Conservation (phyloP, 306 rosid species). For the Pyrus pyrifolia region DNA sequence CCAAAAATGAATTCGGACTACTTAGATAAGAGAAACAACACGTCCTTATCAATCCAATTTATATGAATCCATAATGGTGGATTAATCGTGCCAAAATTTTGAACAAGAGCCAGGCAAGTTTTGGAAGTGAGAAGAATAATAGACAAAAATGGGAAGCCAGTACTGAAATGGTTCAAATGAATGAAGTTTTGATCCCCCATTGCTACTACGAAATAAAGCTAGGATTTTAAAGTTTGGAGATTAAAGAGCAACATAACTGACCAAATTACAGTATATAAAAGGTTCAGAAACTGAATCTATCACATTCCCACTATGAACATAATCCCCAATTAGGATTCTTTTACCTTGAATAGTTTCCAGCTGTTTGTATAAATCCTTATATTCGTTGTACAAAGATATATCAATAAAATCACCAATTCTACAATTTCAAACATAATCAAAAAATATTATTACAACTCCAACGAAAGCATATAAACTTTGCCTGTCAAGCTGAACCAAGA, state of each 20-base stretch:
- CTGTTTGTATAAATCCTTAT: no score
- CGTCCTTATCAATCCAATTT: constrained; percentile 53
- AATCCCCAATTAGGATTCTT: not conserved
- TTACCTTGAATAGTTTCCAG: no score
- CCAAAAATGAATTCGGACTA: constrained; percentile 42
- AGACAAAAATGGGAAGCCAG: constrained; percentile 18
- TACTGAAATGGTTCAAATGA: not conserved
- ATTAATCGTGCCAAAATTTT: not conserved
- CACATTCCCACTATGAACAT: not conserved
- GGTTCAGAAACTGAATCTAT: constrained; percentile 8
- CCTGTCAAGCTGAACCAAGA: not conserved
- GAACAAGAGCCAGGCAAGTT: not conserved
- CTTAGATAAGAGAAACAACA: constrained; percentile 54
- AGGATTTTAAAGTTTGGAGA: no score
- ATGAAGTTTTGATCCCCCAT: not conserved
- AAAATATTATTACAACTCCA: not conserved
- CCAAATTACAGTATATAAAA: not conserved
- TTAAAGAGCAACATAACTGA: no score
- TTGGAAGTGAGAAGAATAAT: constrained; percentile 12
- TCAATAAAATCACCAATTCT: no score
- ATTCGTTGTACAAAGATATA: no score
- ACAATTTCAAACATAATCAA: not conserved
- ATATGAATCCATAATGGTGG: constrained; percentile 51
- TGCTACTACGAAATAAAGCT: no score
- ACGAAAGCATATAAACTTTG: not conserved